These are phyloP conservation scores for Penicillium sumatraense DNA, from an alignment of 2,329 filamentous ascomycete genomes.

Conservation along the genomic window DNA sequence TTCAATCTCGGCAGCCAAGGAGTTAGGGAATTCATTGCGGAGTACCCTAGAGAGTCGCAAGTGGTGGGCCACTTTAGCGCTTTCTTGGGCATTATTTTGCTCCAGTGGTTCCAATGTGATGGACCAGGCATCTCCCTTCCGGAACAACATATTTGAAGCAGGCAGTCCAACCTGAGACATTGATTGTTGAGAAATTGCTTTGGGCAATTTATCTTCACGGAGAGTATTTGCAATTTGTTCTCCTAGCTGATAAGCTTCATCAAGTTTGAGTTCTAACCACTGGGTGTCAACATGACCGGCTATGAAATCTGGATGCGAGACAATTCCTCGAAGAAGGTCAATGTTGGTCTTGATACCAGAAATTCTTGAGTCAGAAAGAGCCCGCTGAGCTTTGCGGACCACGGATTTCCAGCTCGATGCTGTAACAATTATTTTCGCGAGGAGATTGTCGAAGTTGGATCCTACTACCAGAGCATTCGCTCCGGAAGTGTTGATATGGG, in stretches of 20 bases:
- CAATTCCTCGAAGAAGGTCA: conserved; percentile 58
- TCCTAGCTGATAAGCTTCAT: conserved; percentile 42
- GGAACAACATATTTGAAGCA: conserved; percentile 53
- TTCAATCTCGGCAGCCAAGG: conserved; percentile 58
- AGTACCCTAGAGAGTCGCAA: conserved; percentile 59
- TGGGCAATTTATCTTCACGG: not conserved
- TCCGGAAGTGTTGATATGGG: conserved; percentile 52
- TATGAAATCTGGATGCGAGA: conserved; percentile 56
- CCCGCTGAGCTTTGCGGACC: conserved; percentile 59
- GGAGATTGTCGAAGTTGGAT: conserved; percentile 62
- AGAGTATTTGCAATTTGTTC: conserved; percentile 30
- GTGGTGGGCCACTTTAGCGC: conserved; percentile 49
- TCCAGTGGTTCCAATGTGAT: conserved; percentile 50
- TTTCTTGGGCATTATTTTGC: conserved; percentile 7
- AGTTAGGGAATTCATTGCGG: conserved; percentile 64
- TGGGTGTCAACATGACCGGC: conserved; percentile 57
- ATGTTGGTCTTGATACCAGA: conserved; percentile 64
- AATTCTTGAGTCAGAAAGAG: conserved; percentile 61
- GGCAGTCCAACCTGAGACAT: conserved; percentile 24
- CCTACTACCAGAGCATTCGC: conserved; percentile 50
- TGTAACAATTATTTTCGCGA: conserved; percentile 65
- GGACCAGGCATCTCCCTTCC: conserved; percentile 64
- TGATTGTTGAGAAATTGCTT: conserved; percentile 12
- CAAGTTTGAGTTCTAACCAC: conserved; percentile 61
- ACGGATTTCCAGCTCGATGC: conserved; percentile 57